Evolutionary conservation across 805 yeast genomes (phyloP), one percentile per base, ranked within the genome.

Genomic region (Candida golubevii): DNA sequence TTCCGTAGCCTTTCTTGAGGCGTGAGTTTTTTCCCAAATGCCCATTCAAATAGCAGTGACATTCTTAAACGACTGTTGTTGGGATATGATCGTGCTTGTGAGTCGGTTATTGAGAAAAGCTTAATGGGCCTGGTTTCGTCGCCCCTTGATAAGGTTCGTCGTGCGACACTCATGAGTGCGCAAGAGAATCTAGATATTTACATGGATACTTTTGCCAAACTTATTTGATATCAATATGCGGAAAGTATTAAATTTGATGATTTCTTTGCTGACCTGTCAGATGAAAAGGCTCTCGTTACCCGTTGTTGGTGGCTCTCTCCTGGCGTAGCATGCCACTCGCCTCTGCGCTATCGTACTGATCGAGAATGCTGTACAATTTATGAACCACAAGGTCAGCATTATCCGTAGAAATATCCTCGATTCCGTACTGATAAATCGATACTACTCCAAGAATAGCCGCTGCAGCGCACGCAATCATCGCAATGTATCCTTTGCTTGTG

Each of bases 1-100:
- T 82, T 91, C 51, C 97, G 81, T 61, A 93, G 78, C 63, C 89
- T 78, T 67, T 93, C 99, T 62, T 90, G 97, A 9, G 99, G 98
- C 38, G 98, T 88, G 50, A 85, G 69, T 61, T 84, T 79, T 74
- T 88, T 87, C 8, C 99, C 99, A 68, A 93, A 93, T 26, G 87
- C 88, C 98, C 98, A 93, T 59, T 90, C 95, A 53, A 93, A 78
- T 36, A 68, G 36, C 42, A 54, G 66, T 15, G 58, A 50, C 58
- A 54, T 54, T 14, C 26, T 32, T 35, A 10, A 5, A 12, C 18
- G 27, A 13, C 4, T 27, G 9, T 15, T 18, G 39, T 26, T 13
- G 23, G 38, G 9, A 28, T 28, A 26, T 36, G 36, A 32, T 26
- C 38, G 28, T n/a, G 14, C n/a, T 18, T 34, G 27, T 18, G n/a